Percentiles rank a stretch among this genome's conserved stretches.
These are phyloP conservation scores for Paramecium biaurelia DNA, from an alignment of 73 alveolate genomes.

Conservation along the genomic window DNA sequence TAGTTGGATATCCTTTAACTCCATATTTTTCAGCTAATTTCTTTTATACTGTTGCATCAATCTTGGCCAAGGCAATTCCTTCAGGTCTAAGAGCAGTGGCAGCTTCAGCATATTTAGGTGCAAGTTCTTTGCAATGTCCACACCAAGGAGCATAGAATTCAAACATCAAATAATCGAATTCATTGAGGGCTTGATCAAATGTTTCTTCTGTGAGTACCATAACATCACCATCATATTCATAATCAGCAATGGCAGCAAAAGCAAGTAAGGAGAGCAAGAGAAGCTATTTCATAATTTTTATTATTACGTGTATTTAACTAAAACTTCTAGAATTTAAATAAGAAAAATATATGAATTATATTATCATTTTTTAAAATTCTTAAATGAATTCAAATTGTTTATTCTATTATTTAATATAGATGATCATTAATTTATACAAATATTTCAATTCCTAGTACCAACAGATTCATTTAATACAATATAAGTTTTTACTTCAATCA, in stretches of 20 bases:
- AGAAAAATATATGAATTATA: not conserved
- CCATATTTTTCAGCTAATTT: slow-evolving; percentile 63
- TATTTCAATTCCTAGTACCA: not conserved
- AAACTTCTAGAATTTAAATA: not conserved
- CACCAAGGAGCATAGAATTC: slow-evolving; percentile 95
- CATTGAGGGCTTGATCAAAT: slow-evolving; percentile 68
- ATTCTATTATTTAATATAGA: not conserved
- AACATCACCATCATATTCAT: slow-evolving; percentile 81
- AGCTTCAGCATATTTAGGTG: slow-evolving; percentile 84
- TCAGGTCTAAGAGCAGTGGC: slow-evolving; percentile 72
- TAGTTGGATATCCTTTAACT: slow-evolving; percentile 80
- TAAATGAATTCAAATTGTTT: not conserved
- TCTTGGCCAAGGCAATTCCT: slow-evolving; percentile 74
- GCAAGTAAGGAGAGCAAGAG: slow-evolving; percentile 28
- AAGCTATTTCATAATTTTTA: slow-evolving; percentile 8
- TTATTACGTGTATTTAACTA: not conserved
- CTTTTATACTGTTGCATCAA: slow-evolving; percentile 76
- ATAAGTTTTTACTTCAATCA: not conserved
- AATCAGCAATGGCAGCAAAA: slow-evolving; percentile 38
- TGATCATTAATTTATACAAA: not conserved
- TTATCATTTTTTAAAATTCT: not conserved
- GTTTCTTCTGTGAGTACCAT: slow-evolving; percentile 75
- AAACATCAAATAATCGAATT: slow-evolving; percentile 72
- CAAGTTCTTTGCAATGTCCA: slow-evolving; percentile 85
- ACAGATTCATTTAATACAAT: too few species aligned